Conservation (phyloP, 1,284 basidiomycete genomes). For the Leccinum griseonigrum region DNA sequence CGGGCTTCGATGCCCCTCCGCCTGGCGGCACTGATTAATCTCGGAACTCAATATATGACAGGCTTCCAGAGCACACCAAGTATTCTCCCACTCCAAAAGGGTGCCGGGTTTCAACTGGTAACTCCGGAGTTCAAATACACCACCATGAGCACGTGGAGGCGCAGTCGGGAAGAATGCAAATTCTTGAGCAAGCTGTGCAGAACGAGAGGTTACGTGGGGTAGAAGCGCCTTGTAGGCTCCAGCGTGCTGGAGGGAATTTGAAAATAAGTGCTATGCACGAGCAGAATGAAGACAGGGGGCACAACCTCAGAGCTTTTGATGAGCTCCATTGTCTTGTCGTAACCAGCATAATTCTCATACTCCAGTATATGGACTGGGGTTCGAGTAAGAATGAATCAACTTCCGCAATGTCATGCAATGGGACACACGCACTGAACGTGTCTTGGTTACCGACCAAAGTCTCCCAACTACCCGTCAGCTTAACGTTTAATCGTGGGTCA, state of each 20-base stretch:
- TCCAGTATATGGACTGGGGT: slow-evolving; percentile 73
- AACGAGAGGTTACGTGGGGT: slow-evolving; percentile 68
- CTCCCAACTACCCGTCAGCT: slow-evolving; percentile 92
- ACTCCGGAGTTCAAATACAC: slow-evolving; percentile 87
- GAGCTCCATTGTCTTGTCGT: slow-evolving; percentile 66
- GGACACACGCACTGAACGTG: slow-evolving; percentile 51
- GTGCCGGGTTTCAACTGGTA: slow-evolving; percentile 85
- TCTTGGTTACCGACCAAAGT: slow-evolving; percentile 85
- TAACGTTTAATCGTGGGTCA: slow-evolving; percentile 72
- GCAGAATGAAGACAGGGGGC: slow-evolving; percentile 1
- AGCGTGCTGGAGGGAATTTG: slow-evolving; percentile 47
- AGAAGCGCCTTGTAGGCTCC: slow-evolving; percentile 66
- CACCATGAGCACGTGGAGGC: slow-evolving; percentile 81
- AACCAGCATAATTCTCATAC: slow-evolving; percentile 87
- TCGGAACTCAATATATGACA: background rate
- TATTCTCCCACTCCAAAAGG: slow-evolving; percentile 88
- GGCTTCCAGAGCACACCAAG: slow-evolving; percentile 59
- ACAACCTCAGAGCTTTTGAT: slow-evolving; percentile 61
- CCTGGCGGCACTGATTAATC: slow-evolving; percentile 42
- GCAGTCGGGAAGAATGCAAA: slow-evolving; percentile 92
- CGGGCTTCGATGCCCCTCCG: slow-evolving; percentile 86
- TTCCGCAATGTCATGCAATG: background rate
- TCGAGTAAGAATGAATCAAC: background rate
- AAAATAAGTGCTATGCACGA: slow-evolving; percentile 2
- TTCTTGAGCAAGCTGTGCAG: slow-evolving; percentile 83